Evolutionary conservation across 2,329 filamentous ascomycete species (phyloP), one percentile per base, ranked within the genome.

Genomic region (Aspergillus sp.): DNA sequence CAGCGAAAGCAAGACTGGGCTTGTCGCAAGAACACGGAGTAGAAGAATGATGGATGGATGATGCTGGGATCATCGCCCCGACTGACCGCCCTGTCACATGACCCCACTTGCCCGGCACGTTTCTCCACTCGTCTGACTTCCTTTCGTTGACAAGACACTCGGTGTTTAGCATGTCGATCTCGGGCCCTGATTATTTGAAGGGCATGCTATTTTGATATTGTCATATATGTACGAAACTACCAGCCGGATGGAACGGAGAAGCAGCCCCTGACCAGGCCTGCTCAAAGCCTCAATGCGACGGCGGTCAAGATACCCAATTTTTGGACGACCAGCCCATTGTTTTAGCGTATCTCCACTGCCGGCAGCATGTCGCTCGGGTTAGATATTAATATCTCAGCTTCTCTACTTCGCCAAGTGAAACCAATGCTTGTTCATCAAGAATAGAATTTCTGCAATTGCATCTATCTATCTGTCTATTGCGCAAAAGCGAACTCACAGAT

Each of bases 391-490:
- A 24, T 24, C 24, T 24, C 5, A 6, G 24, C 24, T 24, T 4
- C 24, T 29, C 26, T 9, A 42, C 16, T n/a, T 36, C 4, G 14
- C 36, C 14, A 42, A 42, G 5, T 6, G 26, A 29, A 29, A 29
- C 6, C 26, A 29, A 2, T 29, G 2, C 6, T 29, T 5, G 7
- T 29, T 29, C 7, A 29, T 42, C 6, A 42, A 42, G 5, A 42
- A 14, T 14, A 42, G 36, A 42, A 6, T 6, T n/a, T 42, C 36
- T n/a, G 16, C 36, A 42, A 42, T 42, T 42, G 20, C 45, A 11
- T 47, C 45, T 47, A 60, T 55, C 16, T 60, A 55, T 56, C 45
- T 56, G 52, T 56, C 54, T 32, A 60, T 45, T 36, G 54, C 53
- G n/a, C 32, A 2, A 22, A 12, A 46, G 7, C n/a, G 3, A 24